Conservation (phyloP, 2,329 filamentous ascomycete genomes). For the Graphiopsis chlorocephala region DNA sequence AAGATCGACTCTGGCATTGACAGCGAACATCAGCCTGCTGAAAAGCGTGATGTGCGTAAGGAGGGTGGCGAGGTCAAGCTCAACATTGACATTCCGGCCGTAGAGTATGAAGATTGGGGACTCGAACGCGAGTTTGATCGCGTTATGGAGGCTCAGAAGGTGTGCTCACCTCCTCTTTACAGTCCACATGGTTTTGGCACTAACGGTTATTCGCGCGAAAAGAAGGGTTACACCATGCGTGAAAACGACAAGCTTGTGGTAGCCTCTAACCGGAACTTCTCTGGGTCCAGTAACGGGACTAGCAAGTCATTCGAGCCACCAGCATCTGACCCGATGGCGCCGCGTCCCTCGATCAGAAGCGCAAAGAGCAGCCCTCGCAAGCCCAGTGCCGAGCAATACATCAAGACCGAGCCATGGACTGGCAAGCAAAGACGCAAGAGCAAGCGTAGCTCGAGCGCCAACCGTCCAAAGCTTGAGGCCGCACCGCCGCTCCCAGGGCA, state of each 20-base stretch:
- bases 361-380: slow-evolving; percentile 73
- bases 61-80: slow-evolving; percentile 26
- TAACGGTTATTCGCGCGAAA: slow-evolving; percentile 54
- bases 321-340: not conserved
- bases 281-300: slow-evolving; percentile 33
- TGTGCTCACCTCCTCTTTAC: slow-evolving; percentile 46
- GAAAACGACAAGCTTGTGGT: slow-evolving; percentile 97
- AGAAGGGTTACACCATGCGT: slow-evolving; percentile 98
- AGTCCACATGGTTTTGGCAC: slow-evolving; percentile 33
- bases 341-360: slow-evolving; percentile 39
- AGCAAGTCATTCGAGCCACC: slow-evolving; percentile 45
- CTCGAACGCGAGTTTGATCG: slow-evolving; percentile 91
- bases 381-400: slow-evolving; percentile 75
- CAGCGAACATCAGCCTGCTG: slow-evolving; percentile 16
- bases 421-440: slow-evolving; percentile 69
- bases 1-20: slow-evolving; percentile 30
- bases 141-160: slow-evolving; percentile 96
- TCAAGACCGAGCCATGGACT: slow-evolving; percentile 98
- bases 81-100: slow-evolving; percentile 71
- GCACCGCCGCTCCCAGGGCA: slow-evolving; percentile 84
- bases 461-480: slow-evolving; percentile 51
- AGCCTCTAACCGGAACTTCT: slow-evolving; percentile 67
- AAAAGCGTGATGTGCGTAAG: slow-evolving; percentile 18
- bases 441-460: slow-evolving; percentile 55
- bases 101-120: slow-evolving; percentile 62